Base-by-base conservation (phyloP, 257 asterid genomes). In the Nemophila menziesii region DNA sequence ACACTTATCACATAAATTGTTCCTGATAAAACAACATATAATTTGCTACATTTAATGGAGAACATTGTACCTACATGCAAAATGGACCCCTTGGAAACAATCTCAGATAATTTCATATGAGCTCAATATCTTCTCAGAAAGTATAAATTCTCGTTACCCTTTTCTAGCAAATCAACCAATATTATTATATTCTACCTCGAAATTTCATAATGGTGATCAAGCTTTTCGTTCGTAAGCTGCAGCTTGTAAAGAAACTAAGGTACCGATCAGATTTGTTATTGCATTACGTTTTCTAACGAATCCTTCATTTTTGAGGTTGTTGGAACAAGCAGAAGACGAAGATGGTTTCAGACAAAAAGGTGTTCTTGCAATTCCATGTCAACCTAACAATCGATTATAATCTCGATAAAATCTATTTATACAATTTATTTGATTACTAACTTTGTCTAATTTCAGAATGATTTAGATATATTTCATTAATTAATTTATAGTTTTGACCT, bases 81-180 rank as follows among this genome's bases (percentile, higher is more conserved):
- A n/a, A 50, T 37, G 61, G 51, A 51, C 57, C 72, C 26, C 36
- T 11, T 39, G 15, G 58, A 36, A 16, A 49, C 39, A 50, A 49
- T 61, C 79, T 21, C 34, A 36, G 86, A 77, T n/a, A 77, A 26
- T 73, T 67, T 77, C 79, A 46, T 52, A 26, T 48, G 24, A 36
- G 14, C 22, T 46, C n/a, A n/a, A n/a, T 21, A 13, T 7, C 21
- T 49, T 14, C 52, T 8, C 29, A 16, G n/a, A 16, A 22, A 16
- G 14, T 40, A 65, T 59, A 47, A 56, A 45, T n/a, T n/a, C n/a
- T n/a, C n/a, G n/a, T n/a, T n/a, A n/a, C n/a, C 16, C 52, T 37
- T 54, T 15, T 14, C 7, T 10, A 7, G 21, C 17, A 49, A 44
- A 14, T 60, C 22, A 27, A 2, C 16, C 16, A 44, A 2, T 15